Conservation (phyloP, 371 early-diverging fungal species). For the Chytridiales sp. region DNA sequence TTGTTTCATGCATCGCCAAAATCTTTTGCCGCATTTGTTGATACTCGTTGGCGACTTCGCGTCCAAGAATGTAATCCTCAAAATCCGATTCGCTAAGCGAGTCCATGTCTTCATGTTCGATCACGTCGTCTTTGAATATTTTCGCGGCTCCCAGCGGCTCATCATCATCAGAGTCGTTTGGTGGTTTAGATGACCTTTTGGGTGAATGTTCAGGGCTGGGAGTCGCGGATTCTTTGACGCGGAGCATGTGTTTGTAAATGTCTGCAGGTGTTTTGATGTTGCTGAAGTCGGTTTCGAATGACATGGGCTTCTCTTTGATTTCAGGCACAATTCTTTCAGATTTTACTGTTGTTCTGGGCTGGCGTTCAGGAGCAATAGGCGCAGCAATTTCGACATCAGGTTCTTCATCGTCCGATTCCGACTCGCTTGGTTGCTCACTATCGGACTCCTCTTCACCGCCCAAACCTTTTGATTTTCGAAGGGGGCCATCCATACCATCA, state of each 20-base stretch:
- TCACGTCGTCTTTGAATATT: constrained; percentile 1
- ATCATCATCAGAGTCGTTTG: no score
- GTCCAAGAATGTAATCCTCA: constrained; percentile 36
- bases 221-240: no score
- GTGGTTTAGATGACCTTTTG: no score
- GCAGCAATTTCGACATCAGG: no score
- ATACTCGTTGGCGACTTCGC: constrained; percentile 31
- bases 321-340: no score
- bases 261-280: constrained; percentile 18
- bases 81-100: constrained; percentile 16
- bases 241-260: constrained; percentile 13
- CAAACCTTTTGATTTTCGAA: background rate
- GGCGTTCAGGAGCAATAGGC: no score
- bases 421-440: background rate
- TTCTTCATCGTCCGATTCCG: background rate
- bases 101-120: background rate
- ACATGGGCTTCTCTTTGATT: no score
- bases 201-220: no score
- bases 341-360: no score
- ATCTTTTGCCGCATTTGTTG: constrained; percentile 22
- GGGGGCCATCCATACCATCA: background rate
- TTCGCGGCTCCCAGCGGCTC: no score
- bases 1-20: constrained; percentile 13
- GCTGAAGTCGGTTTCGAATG: no score
- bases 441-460: background rate